Evolutionary conservation across 768 basidiomycete genomes (phyloP).

Genomic region (Boletus rex-veris): DNA sequence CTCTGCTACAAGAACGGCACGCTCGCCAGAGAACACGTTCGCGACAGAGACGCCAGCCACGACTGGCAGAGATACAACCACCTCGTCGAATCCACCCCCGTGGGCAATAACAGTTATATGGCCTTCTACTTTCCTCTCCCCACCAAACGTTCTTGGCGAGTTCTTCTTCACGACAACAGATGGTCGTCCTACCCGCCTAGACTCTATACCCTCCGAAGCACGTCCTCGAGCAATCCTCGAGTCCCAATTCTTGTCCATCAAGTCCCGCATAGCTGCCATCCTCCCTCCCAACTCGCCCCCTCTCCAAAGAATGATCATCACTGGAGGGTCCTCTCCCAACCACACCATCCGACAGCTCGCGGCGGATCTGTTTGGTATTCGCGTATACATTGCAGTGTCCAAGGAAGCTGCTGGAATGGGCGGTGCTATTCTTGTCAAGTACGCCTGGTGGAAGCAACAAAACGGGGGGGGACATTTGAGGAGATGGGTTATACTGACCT

Average conservation of each 20-base stretch:
- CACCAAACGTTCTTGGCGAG: constrained; percentile 3
- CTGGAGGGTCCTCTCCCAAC: no score
- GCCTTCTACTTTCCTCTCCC: constrained; percentile 9
- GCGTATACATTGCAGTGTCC: no score
- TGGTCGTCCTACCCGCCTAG: background rate
- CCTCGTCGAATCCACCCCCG: background rate
- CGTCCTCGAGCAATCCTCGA: constrained; percentile 6
- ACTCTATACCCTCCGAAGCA: constrained; percentile 1
- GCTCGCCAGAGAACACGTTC: constrained; percentile 6
- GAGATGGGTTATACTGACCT: constrained; percentile 1
- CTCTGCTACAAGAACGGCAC: constrained; percentile 10
- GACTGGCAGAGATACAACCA: no score
- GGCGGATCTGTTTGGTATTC: constrained; percentile 3
- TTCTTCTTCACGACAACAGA: background rate
- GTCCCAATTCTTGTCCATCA: constrained; percentile 13
- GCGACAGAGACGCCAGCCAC: background rate
- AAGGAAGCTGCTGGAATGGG: no score
- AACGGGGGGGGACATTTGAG: constrained; percentile 1
- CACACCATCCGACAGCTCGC: constrained; percentile 7
- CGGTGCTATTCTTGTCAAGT: constrained; percentile 8
- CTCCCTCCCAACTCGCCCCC: constrained; percentile 6
- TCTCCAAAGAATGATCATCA: constrained; percentile 3
- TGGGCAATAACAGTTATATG: background rate
- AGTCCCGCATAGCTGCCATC: constrained; percentile 7
- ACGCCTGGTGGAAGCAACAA: constrained; percentile 7